Percentiles rank a stretch among this genome's conserved stretches.
Conservation (phyloP, 2,329 filamentous ascomycete species). For the Fusarium poae region DNA sequence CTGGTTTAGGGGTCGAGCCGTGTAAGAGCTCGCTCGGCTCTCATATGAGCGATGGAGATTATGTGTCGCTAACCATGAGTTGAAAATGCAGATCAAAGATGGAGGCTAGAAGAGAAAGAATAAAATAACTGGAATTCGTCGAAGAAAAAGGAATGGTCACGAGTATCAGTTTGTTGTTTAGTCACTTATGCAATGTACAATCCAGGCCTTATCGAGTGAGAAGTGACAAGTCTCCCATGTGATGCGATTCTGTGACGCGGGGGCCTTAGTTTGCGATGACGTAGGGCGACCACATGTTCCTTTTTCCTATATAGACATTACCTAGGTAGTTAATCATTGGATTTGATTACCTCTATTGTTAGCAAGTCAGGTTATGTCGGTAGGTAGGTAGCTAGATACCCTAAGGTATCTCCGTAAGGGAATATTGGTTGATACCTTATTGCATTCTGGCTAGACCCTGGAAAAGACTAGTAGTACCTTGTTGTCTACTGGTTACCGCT, state of each 20-base stretch:
- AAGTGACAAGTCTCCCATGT: constrained; percentile 42
- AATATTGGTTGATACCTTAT: background rate
- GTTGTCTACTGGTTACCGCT: background rate
- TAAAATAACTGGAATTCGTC: background rate
- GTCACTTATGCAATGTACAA: background rate
- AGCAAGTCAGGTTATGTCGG: background rate
- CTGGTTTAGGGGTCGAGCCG: constrained; percentile 40
- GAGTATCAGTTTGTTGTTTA: constrained; percentile 20
- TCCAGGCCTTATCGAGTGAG: constrained; percentile 27
- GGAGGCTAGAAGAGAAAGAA: background rate
- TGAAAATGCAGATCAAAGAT: background rate
- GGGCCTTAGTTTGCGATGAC: constrained; percentile 35
- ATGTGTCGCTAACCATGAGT: constrained; percentile 26
- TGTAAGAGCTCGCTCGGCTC: constrained; percentile 36
- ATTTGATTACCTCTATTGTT: background rate
- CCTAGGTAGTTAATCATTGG: background rate
- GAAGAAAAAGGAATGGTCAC: constrained; percentile 33
- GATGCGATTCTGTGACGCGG: constrained; percentile 41
- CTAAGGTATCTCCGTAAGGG: no score
- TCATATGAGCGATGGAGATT: constrained; percentile 13
- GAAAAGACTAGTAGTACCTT: background rate
- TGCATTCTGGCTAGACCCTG: background rate
- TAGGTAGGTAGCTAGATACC: background rate
- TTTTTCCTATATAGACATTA: background rate
- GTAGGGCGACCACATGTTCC: constrained; percentile 39